Evolutionary conservation across 176 grass and related monocot species (phyloP).

Genomic region (Echinochloa phyllopogon): DNA sequence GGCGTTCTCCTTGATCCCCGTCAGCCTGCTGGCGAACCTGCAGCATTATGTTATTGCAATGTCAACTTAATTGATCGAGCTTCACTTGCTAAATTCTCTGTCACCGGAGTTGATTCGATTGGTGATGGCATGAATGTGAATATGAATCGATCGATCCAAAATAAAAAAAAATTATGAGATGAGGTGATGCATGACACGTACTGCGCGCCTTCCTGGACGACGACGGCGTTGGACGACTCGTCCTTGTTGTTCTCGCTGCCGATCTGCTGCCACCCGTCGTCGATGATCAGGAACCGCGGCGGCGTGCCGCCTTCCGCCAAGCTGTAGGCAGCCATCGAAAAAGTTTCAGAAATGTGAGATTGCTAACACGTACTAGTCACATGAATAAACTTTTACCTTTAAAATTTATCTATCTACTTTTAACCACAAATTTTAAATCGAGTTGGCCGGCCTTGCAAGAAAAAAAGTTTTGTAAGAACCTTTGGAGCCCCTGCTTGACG

Average conservation of each 20-base stretch:
- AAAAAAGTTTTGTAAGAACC: neutral
- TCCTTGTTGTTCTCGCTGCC: conserved; percentile 52
- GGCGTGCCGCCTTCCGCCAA: conserved; percentile 63
- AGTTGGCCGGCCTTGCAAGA: neutral
- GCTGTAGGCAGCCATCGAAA: conserved; percentile 21
- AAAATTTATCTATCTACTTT: too few species aligned
- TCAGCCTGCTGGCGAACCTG: conserved; percentile 71
- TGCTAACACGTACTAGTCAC: too few species aligned
- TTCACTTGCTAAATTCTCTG: too few species aligned
- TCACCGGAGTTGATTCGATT: too few species aligned
- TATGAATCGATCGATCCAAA: too few species aligned
- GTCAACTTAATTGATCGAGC: too few species aligned
- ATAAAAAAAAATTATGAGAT: too few species aligned
- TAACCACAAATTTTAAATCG: too few species aligned
- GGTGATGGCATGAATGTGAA: too few species aligned
- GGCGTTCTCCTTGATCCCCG: conserved; percentile 85
- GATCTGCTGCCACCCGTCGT: conserved; percentile 93
- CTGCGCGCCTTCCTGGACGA: conserved; percentile 83
- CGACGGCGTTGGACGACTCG: neutral
- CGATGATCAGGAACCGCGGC: conserved; percentile 83
- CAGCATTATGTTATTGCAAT: neutral
- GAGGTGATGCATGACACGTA: neutral
- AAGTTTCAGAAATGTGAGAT: neutral
- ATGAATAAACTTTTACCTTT: too few species aligned
- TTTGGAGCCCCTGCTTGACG: conserved; percentile 65